phyloP scores from a whole-genome alignment of 768 basidiomycete species.

The Lactarius deliciosus region DNA sequence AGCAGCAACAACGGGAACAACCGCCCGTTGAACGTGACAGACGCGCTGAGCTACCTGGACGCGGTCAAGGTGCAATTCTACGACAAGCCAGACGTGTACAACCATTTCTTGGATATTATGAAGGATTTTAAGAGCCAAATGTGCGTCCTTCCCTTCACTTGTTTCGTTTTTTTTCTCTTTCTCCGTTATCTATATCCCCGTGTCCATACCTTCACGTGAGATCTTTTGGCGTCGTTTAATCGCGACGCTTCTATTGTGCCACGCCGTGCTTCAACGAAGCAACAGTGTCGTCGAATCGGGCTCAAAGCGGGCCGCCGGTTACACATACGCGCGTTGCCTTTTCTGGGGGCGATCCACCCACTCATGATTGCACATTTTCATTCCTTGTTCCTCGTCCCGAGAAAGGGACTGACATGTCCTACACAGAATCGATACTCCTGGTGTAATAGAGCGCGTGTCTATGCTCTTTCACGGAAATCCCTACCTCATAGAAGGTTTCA shows the following conservation, averaged over 20 bases:
- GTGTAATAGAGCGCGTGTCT: constrained; percentile 94
- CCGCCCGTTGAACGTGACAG: constrained; percentile 85
- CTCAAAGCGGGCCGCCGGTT: constrained; percentile 11
- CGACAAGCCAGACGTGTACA: constrained; percentile 91
- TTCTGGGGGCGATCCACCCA: constrained; percentile 3
- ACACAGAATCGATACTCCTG: constrained; percentile 91
- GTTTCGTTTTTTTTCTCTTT: neutral
- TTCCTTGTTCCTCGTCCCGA: constrained; percentile 19
- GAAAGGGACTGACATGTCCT: constrained; percentile 26
- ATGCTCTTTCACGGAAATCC: constrained; percentile 90
- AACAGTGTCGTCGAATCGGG: neutral
- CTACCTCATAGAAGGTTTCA: constrained; percentile 92
- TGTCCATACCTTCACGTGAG: neutral
- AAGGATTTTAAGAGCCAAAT: constrained; percentile 98
- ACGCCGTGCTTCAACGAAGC: neutral
- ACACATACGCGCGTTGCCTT: constrained; percentile 12
- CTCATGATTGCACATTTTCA: constrained; percentile 23
- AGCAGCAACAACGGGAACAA: constrained; percentile 36
- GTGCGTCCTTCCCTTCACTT: constrained; percentile 47
- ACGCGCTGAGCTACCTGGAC: constrained; percentile 91
- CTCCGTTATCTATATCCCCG: neutral
- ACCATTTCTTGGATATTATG: constrained; percentile 95
- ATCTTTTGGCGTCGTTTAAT: constrained; percentile 4
- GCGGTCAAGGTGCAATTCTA: constrained; percentile 91
- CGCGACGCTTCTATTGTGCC: neutral